phyloP scores from a whole-genome alignment of 768 basidiomycete genomes.

The Macrolepiota dolichaula region DNA sequence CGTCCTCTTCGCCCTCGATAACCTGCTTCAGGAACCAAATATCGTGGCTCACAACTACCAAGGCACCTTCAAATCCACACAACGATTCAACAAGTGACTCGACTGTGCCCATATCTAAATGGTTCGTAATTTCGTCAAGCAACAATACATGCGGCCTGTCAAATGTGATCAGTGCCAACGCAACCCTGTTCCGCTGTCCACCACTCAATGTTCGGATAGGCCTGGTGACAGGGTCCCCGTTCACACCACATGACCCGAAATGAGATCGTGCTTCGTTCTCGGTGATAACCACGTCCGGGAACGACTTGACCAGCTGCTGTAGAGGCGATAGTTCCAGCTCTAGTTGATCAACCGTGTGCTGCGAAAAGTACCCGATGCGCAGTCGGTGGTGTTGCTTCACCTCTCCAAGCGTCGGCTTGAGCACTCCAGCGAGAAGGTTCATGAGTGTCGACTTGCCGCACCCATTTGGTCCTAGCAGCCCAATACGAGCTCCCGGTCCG shows the following conservation, averaged over 20 bases:
- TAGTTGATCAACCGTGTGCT: conserved; percentile 58
- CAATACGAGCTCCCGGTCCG: conserved; percentile 25
- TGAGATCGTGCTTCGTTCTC: conserved; percentile 30
- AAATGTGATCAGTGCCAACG: conserved; percentile 53
- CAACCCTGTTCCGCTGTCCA: conserved; percentile 57
- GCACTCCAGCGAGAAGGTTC: conserved; percentile 37
- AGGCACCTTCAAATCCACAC: conserved; percentile 46
- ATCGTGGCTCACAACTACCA: conserved; percentile 68
- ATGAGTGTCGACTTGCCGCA: conserved; percentile 59
- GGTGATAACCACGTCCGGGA: conserved; percentile 22
- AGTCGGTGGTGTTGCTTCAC: conserved; percentile 51
- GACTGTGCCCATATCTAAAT: conserved; percentile 62
- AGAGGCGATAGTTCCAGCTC: conserved; percentile 25
- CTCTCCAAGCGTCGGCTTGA: conserved; percentile 42
- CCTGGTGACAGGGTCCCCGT: conserved; percentile 38
- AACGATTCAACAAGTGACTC: conserved; percentile 51
- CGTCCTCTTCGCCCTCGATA: conserved; percentile 25
- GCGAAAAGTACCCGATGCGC: conserved; percentile 58
- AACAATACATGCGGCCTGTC: conserved; percentile 51
- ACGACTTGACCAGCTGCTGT: conserved; percentile 23
- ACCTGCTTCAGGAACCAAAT: conserved; percentile 32
- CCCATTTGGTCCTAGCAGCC: conserved; percentile 39
- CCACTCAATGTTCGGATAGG: conserved; percentile 44
- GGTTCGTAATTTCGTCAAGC: conserved; percentile 66
- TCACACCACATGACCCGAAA: conserved; percentile 40